Evolutionary conservation across 2,329 filamentous ascomycete species (phyloP).

Genomic region (Lachnum nothofagi): DNA sequence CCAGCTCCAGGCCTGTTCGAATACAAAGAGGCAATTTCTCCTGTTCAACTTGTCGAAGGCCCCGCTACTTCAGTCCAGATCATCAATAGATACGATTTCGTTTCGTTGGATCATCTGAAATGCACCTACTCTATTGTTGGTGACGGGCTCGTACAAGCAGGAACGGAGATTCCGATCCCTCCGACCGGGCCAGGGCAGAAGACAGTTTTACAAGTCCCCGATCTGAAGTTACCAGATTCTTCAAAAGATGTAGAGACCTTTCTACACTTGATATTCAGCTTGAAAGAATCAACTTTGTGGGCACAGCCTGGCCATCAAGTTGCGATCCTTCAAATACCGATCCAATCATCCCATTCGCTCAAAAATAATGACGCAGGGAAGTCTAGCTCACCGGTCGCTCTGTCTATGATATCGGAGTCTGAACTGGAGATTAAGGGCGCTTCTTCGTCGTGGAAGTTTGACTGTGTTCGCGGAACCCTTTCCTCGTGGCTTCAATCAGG

Average conservation of each 20-base stretch:
- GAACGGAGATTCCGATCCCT: not conserved
- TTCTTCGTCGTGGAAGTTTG: slow-evolving; percentile 41
- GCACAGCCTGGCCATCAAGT: slow-evolving; percentile 48
- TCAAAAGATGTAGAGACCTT: slow-evolving; percentile 40
- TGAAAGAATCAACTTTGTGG: slow-evolving; percentile 45
- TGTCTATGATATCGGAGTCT: slow-evolving; percentile 20
- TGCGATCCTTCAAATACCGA: slow-evolving; percentile 48
- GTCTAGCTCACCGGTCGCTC: slow-evolving; percentile 15
- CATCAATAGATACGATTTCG: slow-evolving; percentile 48
- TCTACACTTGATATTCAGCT: slow-evolving; percentile 42
- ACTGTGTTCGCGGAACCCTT: slow-evolving; percentile 28
- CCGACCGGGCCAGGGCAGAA: not conserved
- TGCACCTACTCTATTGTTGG: slow-evolving; percentile 3
- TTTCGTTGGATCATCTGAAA: slow-evolving; percentile 44
- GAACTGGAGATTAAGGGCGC: slow-evolving; percentile 30
- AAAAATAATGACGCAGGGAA: slow-evolving; percentile 7
- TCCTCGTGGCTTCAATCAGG: slow-evolving; percentile 5
- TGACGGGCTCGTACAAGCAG: not conserved
- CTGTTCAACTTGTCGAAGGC: slow-evolving; percentile 41
- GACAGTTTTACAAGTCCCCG: slow-evolving; percentile 1
- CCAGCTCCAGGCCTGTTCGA: slow-evolving; percentile 54
- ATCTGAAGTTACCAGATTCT: slow-evolving; percentile 14
- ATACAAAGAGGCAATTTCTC: slow-evolving; percentile 54
- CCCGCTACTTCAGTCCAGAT: slow-evolving; percentile 33
- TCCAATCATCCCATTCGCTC: slow-evolving; percentile 25